These are phyloP conservation scores for Penicillium griseofulvum DNA, from an alignment of 2,329 filamentous ascomycete species.

Conservation along the genomic window DNA sequence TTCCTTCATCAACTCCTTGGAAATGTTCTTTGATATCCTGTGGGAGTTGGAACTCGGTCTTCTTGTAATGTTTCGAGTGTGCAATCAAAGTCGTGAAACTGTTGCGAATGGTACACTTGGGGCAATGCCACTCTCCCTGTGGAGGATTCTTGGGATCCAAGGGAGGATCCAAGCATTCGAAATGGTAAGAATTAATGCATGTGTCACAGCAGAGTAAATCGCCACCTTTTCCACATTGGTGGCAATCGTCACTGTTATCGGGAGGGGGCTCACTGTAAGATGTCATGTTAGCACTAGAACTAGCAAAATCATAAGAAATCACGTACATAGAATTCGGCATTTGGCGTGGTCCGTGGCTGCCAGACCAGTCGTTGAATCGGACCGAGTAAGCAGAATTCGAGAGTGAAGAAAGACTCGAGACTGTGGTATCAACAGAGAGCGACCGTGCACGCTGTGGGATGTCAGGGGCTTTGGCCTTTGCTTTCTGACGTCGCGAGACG, in stretches of 20 bases:
- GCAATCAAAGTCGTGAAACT: conserved; percentile 64
- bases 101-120: conserved; percentile 55
- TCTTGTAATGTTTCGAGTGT: conserved; percentile 65
- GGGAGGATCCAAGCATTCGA: conserved; percentile 80
- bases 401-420: conserved; percentile 13
- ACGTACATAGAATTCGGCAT: conserved; percentile 23
- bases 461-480: background rate
- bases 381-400: conserved; percentile 17
- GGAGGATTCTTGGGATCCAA: conserved; percentile 62
- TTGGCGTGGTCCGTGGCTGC: conserved; percentile 7
- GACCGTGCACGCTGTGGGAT: conserved; percentile 9
- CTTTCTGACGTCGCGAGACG: conserved; percentile 2
- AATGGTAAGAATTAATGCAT: conserved; percentile 86
- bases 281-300: conserved; percentile 15
- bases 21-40: conserved; percentile 70
- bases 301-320: background rate
- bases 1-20: conserved; percentile 73
- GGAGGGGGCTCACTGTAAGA: conserved; percentile 20
- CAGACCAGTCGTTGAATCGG: conserved; percentile 13
- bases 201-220: conserved; percentile 91
- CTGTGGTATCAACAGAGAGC: conserved; percentile 15
- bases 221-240: conserved; percentile 78
- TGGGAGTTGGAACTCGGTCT: conserved; percentile 71
- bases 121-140: conserved; percentile 80
- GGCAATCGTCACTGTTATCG: conserved; percentile 89